Evolutionary conservation across 1,284 basidiomycete genomes (phyloP), one percentile per base, ranked within the genome.

Genomic region (Tausonia pullulans): DNA sequence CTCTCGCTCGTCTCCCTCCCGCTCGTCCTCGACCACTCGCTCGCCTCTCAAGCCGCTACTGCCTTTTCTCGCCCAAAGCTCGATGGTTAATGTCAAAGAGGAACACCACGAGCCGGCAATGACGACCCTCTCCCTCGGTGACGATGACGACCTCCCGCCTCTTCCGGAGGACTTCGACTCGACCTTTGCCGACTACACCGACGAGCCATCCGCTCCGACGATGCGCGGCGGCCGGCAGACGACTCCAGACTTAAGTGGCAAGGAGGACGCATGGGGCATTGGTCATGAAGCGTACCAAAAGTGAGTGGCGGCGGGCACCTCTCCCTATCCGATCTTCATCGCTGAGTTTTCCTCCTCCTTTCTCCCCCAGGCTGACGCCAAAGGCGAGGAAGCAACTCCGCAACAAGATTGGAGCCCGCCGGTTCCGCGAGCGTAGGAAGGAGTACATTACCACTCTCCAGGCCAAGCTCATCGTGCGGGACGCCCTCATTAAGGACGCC

Each of bases 351-450:
- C 27, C 27, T 27, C 27, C 27, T 27, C 27, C 27, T 27, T 27
- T 27, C 27, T 27, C 27, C 27, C 27, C 27, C 27, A 97, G 92
- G 78, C 87, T 98, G 81, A 86, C 84, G 27, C 87, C 85, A 74
- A 98, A 96, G 78, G 95, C 97, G 78, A 98, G 98, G 78, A 81
- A 95, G n/a, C 95, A 98, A 76, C 80, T 98, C 54, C 79, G 63
- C 58, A 98, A 98, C 80, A 98, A 98, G 84, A 94, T 98, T 69
- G 89, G 87, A 70, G 95, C 95, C 1, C 81, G 94, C 66, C 96
- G 96, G 74, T 97, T 98, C 79, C 81, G 95, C 45, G 90, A 93
- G 46, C 81, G 94, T 56, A 82, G 93, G 76, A 97, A 98, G 80
- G 93, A 96, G 76, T 95, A 97, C 76, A 96, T 97, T 68, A 82